These are phyloP conservation scores for Amylocarpus encephaloides DNA, from an alignment of 2,329 filamentous ascomycete genomes.

Conservation along the genomic window DNA sequence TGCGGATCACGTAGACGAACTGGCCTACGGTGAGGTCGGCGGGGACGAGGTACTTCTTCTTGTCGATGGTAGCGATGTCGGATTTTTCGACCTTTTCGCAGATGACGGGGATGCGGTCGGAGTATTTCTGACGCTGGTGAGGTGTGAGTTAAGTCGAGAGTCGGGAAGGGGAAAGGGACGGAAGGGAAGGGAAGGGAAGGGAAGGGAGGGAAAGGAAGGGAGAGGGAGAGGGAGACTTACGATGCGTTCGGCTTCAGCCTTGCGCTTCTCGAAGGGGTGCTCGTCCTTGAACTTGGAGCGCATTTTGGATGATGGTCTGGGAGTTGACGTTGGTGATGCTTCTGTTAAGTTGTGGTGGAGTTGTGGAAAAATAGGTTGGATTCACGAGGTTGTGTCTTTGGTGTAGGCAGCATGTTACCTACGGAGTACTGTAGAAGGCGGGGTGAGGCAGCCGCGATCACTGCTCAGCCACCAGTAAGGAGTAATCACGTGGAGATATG, in stretches of 20 bases:
- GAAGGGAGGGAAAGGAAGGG: conserved; percentile 1
- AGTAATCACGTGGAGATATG: neutral
- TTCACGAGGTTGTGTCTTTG: conserved; percentile 3
- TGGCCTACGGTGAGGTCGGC: conserved; percentile 97
- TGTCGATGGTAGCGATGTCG: conserved; percentile 99
- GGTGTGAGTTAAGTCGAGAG: neutral
- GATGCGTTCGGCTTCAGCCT: conserved; percentile 92
- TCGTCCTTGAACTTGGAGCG: conserved; percentile 99
- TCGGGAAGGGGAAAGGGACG: conserved; percentile 5
- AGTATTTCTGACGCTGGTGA: conserved; percentile 79
- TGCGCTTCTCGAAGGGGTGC: conserved; percentile 99
- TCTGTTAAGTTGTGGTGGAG: neutral
- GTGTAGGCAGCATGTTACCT: neutral
- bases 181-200: conserved; percentile 7
- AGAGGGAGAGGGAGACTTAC: conserved; percentile 20
- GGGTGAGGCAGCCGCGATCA: neutral
- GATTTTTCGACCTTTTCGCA: conserved; percentile 99
- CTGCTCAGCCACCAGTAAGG: neutral
- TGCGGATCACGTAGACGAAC: conserved; percentile 99
- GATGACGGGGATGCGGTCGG: conserved; percentile 97
- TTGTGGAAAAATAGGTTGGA: conserved; percentile 4
- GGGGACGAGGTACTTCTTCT: conserved; percentile 99
- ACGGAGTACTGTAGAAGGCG: too few species aligned
- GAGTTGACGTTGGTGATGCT: neutral
- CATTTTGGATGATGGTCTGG: conserved; percentile 54